A percentile compares a stretch with the other conserved stretches of the same genome.
These are phyloP conservation scores for Micractinium sp. DNA, from an alignment of 139 green algal genomes.

Conservation along the genomic window DNA sequence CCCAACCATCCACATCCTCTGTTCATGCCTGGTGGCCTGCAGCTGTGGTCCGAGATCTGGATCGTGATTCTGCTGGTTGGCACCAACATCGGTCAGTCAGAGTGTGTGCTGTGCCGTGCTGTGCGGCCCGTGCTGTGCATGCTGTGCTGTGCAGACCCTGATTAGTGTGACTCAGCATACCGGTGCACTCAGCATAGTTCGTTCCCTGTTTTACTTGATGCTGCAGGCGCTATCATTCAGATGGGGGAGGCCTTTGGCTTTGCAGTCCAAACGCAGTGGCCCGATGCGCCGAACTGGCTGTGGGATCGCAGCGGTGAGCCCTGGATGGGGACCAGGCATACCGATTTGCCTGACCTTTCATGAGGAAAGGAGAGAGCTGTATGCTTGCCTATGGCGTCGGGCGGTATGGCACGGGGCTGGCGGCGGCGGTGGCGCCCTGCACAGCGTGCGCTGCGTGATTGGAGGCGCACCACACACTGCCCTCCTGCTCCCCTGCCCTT, in stretches of 20 bases:
- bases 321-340: neutral
- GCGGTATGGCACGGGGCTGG: too few relatives aligned
- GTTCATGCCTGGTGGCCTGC: neutral
- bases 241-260: conserved; percentile 12
- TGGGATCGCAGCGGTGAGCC: conserved; percentile 8
- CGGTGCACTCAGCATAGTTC: too few relatives aligned
- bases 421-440: too few relatives aligned
- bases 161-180: too few relatives aligned
- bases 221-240: conserved; percentile 25
- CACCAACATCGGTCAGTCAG: conserved; percentile 18
- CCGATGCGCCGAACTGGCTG: conserved; percentile 5
- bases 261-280: conserved; percentile 14
- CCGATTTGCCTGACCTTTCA: neutral
- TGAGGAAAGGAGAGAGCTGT: too few relatives aligned
- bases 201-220: neutral
- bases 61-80: conserved; percentile 30
- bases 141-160: too few relatives aligned
- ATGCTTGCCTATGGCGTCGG: too few relatives aligned
- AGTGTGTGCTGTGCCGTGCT: too few relatives aligned
- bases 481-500: too few relatives aligned
- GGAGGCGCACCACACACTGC: too few relatives aligned
- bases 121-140: too few relatives aligned
- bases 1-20: neutral
- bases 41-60: conserved; percentile 13
- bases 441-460: neutral